Conservation (phyloP, 768 basidiomycete species). For the Leucocoprinus birnbaumii region DNA sequence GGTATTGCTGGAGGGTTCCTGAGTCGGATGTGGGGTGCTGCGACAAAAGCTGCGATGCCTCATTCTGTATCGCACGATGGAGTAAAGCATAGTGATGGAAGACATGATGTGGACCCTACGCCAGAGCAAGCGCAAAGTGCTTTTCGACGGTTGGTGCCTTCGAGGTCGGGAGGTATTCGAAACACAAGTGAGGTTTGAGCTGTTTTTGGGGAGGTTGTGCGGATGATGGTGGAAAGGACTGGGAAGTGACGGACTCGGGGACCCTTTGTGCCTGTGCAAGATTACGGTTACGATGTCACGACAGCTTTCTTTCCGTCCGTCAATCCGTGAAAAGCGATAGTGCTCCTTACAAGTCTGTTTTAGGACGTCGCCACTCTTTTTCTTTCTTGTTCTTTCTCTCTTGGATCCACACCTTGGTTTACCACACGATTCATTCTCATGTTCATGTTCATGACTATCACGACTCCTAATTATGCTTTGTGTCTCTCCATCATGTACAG, state of each 20-base stretch:
- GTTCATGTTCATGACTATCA: constrained; percentile 11
- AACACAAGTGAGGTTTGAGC: constrained; percentile 2
- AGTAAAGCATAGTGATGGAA: not conserved
- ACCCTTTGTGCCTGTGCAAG: not conserved
- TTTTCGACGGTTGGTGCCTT: constrained; percentile 7
- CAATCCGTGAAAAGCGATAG: not conserved
- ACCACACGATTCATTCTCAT: constrained; percentile 2
- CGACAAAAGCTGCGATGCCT: constrained; percentile 19
- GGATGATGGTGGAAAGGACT: not conserved
- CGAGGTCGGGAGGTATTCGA: constrained; percentile 7
- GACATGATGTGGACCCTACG: not conserved
- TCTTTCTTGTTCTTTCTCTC: not conserved
- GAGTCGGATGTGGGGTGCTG: constrained; percentile 74
- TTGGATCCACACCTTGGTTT: not conserved
- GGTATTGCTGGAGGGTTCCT: constrained; percentile 49
- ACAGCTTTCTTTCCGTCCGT: not conserved
- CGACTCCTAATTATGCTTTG: constrained; percentile 8
- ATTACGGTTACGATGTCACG: not conserved
- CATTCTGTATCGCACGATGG: not conserved
- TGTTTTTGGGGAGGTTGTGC: not conserved
- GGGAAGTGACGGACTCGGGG: not conserved
- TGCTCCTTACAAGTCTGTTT: constrained; percentile 1
- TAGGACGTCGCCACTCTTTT: constrained; percentile 8
- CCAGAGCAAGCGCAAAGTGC: constrained; percentile 2
- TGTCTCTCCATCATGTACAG: not conserved